Base-by-base conservation (phyloP, 129 eudicot genomes). In the Silybum marianum region DNA sequence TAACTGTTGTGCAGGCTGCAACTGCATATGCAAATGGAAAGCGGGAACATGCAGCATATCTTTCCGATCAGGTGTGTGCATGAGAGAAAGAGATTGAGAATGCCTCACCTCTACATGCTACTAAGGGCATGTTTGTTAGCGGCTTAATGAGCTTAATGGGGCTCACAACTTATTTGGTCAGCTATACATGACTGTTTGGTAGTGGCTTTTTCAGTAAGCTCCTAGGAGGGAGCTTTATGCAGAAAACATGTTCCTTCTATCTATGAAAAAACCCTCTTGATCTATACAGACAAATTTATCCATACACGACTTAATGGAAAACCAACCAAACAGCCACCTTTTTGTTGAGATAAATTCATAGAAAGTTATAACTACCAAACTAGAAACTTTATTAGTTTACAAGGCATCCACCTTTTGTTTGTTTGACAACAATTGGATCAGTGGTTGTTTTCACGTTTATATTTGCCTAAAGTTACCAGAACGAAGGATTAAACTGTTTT, bases 1-100 rank as follows among this genome's bases (percentile, higher is more conserved):
- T n/a, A n/a, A n/a, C n/a, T n/a, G n/a, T 70, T 36, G 28, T 86
- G 80, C 85, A 96, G 99, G 99, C 99, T 82, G 90, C 98, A 34
- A 83, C 88, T 23, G 99, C 99, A 73, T 93, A 82, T 86, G 79
- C 96, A 62, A 90, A 82, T 60, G 99, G 99, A 71, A 90, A 87
- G 73, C 87, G 81, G 71, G 89, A 78, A 71, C 84, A 91, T 85
- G 99, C 99, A 71, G 72, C 93, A 48, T 90, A 87, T 85, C 92
- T 96, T 38, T 93, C 99, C 68, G 95, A 93, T 44, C 84, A 91
- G 99, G 99, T 95, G 40, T 36, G 48, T 65, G 8, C 1, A 24
- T 18, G 32, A 38, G 36, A 9, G 48, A 42, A 42, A 9, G 34
- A 9, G 24, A 39, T 21, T 10, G 51, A 21, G 14, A 8, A 54